Evolutionary conservation across 179 eudicot species (phyloP), one percentile per base, ranked within the genome.

Genomic region (Nepenthes alata): DNA sequence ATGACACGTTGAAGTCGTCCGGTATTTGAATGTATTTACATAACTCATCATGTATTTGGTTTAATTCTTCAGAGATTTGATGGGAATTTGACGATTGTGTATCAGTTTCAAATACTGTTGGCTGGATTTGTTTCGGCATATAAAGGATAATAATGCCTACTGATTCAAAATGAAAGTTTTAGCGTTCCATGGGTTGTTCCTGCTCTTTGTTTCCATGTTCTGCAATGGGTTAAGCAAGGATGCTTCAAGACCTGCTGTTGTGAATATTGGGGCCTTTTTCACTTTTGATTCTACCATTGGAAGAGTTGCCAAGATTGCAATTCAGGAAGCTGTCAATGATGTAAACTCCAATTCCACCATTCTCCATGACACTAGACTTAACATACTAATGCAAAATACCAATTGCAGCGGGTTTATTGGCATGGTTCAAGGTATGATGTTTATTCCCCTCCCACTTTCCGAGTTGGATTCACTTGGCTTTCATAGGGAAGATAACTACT

Each of bases 321-420:
- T 91, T 64, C 67, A 83, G 70, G 85, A 81, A 73, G 98, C 98
- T 55, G 86, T 91, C 12, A 71, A 81, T 52, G 98, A 88, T 75
- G 82, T 91, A 14, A 91, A 91, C 64, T 68, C 87, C 47, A 66
- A 91, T 71, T 70, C 85, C 14, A 72, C 72, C 35, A 61, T 88
- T 65, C 85, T 88, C 45, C 71, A 37, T 4, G 86, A 80, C 49
- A 79, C 89, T 35, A 77, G 66, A 66, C 90, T 91, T 58, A 75
- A 70, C 5, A 55, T 88, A 7, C 67, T 57, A 35, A 67, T 77
- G 85, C 69, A 60, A 11, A 76, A 79, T 57, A 79, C 98, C n/a
- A 81, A 81, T 60, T 91, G 88, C 76, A 91, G 78, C 54, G 96
- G 91, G 37, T 91, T 91, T 71, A 63, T 84, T 71, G 98, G 95